A percentile compares a stretch with the other conserved stretches of the same genome.
Conservation (phyloP, 768 basidiomycete species). For the Leucogyrophana mollusca region DNA sequence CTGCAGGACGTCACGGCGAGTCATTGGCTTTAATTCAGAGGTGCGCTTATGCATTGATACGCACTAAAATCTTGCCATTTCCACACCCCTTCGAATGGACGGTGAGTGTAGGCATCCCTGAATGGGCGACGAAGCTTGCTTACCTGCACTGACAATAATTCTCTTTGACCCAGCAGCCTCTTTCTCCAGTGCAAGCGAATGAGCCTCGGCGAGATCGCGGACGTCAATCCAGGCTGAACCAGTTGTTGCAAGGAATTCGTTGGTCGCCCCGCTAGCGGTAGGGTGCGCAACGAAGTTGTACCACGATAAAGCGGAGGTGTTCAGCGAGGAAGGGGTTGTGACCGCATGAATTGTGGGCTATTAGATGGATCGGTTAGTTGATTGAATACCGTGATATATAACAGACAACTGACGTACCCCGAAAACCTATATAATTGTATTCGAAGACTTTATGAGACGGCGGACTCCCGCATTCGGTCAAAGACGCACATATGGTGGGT, state of each 20-base stretch:
- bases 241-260: conserved; percentile 20
- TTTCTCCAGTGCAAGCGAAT: conserved; percentile 49
- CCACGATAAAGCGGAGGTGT: conserved; percentile 36
- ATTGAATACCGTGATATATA: background rate
- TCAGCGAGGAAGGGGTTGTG: conserved; percentile 31
- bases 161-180: conserved; percentile 55
- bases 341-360: conserved; percentile 46
- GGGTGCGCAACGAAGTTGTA: conserved; percentile 30
- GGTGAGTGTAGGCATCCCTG: background rate
- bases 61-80: conserved; percentile 32
- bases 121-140: background rate
- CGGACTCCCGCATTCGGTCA: background rate
- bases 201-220: conserved; percentile 54
- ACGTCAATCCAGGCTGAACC: conserved; percentile 47
- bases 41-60: background rate
- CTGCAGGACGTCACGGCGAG: conserved; percentile 15
- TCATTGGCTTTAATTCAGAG: background rate
- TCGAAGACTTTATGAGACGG: background rate
- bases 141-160: conserved; percentile 46
- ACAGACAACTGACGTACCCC: conserved; percentile 17
- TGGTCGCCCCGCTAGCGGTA: conserved; percentile 16
- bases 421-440: conserved; percentile 19
- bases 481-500: conserved; percentile 37
- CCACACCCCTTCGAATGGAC: conserved; percentile 16
- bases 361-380: background rate